Evolutionary conservation across 768 basidiomycete genomes (phyloP).

Genomic region (Hysterangium stoloniferum): DNA sequence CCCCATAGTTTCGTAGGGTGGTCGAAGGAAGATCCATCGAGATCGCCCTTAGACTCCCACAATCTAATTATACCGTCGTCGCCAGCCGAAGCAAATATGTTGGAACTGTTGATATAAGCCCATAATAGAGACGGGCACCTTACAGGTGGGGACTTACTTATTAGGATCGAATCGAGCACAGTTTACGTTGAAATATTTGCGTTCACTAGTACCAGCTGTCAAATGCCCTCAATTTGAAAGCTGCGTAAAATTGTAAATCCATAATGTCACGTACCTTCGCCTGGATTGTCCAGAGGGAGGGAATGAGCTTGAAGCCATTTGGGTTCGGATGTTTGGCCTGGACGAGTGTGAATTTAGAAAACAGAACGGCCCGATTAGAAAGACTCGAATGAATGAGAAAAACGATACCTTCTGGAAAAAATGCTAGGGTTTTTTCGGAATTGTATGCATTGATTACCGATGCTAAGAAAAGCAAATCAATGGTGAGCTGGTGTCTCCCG

Average conservation of each 20-base stretch:
- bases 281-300: not conserved
- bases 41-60: too few species aligned
- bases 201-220: not conserved
- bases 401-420: slow-evolving; percentile 1
- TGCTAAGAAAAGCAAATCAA: not conserved
- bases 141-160: not conserved
- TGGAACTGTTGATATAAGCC: slow-evolving; percentile 3
- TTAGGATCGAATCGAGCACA: slow-evolving; percentile 8
- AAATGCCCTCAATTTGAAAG: not conserved
- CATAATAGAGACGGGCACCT: not conserved
- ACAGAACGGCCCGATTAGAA: not conserved
- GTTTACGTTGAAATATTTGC: slow-evolving; percentile 3
- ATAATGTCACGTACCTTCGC: not conserved
- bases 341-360: not conserved
- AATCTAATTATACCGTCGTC: slow-evolving; percentile 1
- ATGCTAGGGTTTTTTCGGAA: slow-evolving; percentile 1
- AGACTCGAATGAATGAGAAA: too few species aligned
- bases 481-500: too few species aligned
- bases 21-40: not conserved
- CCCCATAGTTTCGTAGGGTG: slow-evolving; percentile 3
- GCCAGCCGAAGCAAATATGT: slow-evolving; percentile 6
- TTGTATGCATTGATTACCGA: slow-evolving; percentile 5
- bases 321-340: not conserved
- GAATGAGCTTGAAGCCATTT: slow-evolving; percentile 1
- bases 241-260: not conserved